Conservation (phyloP, 768 basidiomycete species). For the Lanmaoa rubissima region DNA sequence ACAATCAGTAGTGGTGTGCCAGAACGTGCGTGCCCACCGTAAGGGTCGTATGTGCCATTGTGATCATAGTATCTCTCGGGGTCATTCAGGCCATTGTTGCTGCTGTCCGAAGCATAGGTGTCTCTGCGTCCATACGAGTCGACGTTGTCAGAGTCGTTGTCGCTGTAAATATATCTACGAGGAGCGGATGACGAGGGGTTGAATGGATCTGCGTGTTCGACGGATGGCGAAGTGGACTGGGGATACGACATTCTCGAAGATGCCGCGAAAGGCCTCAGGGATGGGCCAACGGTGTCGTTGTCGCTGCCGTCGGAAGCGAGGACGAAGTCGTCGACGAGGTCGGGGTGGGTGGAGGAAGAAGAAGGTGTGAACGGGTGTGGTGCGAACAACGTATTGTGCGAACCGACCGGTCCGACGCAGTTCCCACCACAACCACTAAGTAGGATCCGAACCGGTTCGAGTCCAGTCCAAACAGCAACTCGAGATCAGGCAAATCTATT, state of each 20-base stretch:
- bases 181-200: conserved; percentile 37
- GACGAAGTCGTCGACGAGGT: conserved; percentile 2
- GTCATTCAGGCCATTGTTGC: conserved; percentile 50
- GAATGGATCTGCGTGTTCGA: conserved; percentile 70
- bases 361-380: conserved; percentile 1
- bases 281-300: conserved; percentile 19
- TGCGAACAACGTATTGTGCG: conserved; percentile 19
- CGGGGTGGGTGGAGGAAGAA: conserved; percentile 5
- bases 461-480: not conserved
- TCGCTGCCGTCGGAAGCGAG: conserved; percentile 8
- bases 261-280: conserved; percentile 13
- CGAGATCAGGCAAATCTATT: no score
- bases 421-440: conserved; percentile 28
- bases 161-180: conserved; percentile 57
- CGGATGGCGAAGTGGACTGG: conserved; percentile 55
- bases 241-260: conserved; percentile 45
- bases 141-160: conserved; percentile 71
- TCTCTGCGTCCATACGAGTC: conserved; percentile 64
- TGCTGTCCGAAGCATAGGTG: conserved; percentile 68
- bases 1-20: conserved; percentile 6
- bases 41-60: conserved; percentile 58
- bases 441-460: conserved; percentile 24
- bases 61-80: conserved; percentile 61
- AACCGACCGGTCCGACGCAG: conserved; percentile 8
- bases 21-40: conserved; percentile 42